phyloP scores from a whole-genome alignment of 129 eudicot genomes.

The Gnaphalium uliginosum region DNA sequence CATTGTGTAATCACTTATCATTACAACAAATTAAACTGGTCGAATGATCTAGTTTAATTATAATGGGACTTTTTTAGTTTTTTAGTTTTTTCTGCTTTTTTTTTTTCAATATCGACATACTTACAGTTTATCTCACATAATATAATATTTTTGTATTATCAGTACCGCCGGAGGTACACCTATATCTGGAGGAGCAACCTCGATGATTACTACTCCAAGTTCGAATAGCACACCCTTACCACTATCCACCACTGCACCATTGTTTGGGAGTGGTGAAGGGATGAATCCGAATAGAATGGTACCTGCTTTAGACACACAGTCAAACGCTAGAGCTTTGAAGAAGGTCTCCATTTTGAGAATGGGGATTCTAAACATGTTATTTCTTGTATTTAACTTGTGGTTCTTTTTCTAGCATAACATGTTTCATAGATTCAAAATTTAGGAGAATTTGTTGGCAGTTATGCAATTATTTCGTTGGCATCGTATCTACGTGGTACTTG shows the following conservation, averaged over 20 bases:
- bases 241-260: constrained; percentile 31
- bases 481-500: neutral
- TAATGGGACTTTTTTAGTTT: too few species aligned
- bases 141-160: constrained; percentile 14
- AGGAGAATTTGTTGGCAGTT: constrained; percentile 37
- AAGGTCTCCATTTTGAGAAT: constrained; percentile 9
- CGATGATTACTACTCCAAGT: constrained; percentile 33
- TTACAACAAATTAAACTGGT: too few species aligned
- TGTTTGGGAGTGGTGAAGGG: constrained; percentile 32
- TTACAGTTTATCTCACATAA: too few species aligned
- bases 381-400: constrained; percentile 19
- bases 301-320: constrained; percentile 26
- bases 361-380: neutral
- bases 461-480: neutral
- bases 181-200: constrained; percentile 27
- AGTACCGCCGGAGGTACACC: constrained; percentile 59
- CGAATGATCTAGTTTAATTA: neutral
- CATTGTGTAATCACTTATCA: too few species aligned
- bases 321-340: constrained; percentile 26
- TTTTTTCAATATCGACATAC: neutral
- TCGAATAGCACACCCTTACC: constrained; percentile 29
- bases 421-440: constrained; percentile 18
- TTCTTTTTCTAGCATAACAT: constrained; percentile 23
- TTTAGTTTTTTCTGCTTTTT: too few species aligned
- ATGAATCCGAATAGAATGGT: constrained; percentile 35